These are phyloP conservation scores for Talaromyces atroroseus DNA, from an alignment of 2,329 filamentous ascomycete genomes.

Conservation along the genomic window DNA sequence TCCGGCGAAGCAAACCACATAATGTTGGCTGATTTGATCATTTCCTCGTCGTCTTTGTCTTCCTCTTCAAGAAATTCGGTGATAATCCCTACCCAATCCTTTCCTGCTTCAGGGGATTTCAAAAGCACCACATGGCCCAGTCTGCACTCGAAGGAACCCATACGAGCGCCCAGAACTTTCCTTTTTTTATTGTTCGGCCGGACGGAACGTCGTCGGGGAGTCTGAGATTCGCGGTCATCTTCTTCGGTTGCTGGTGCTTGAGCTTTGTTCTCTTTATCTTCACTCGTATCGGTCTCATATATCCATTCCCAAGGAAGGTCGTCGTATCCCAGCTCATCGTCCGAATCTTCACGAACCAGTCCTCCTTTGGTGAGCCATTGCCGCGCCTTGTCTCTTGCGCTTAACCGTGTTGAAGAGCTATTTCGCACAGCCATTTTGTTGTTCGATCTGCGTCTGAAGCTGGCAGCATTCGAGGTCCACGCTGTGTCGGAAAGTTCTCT, in stretches of 20 bases:
- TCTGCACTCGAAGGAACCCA: conserved; percentile 73
- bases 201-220: conserved; percentile 25
- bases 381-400: conserved; percentile 30
- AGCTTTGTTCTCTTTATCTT: conserved; percentile 18
- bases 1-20: conserved; percentile 90
- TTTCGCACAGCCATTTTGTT: conserved; percentile 4
- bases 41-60: conserved; percentile 52
- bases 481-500: not conserved
- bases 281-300: conserved; percentile 44
- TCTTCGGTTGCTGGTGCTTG: conserved; percentile 16
- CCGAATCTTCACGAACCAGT: conserved; percentile 70
- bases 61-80: conserved; percentile 72
- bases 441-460: not conserved
- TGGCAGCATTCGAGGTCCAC: not conserved
- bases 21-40: conserved; percentile 71
- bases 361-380: conserved; percentile 55
- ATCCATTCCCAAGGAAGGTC: conserved; percentile 77
- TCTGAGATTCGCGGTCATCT: conserved; percentile 18
- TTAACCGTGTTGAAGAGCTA: not conserved
- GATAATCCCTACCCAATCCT: conserved; percentile 89
- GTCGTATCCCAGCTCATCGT: conserved; percentile 74
- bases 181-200: conserved; percentile 25
- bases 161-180: conserved; percentile 72
- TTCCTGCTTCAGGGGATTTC: conserved; percentile 78
- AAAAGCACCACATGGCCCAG: conserved; percentile 81